Percentiles rank a stretch among this genome's conserved stretches.
Conservation (phyloP, 495 filamentous ascomycete species). For the Cercophora scortea region DNA sequence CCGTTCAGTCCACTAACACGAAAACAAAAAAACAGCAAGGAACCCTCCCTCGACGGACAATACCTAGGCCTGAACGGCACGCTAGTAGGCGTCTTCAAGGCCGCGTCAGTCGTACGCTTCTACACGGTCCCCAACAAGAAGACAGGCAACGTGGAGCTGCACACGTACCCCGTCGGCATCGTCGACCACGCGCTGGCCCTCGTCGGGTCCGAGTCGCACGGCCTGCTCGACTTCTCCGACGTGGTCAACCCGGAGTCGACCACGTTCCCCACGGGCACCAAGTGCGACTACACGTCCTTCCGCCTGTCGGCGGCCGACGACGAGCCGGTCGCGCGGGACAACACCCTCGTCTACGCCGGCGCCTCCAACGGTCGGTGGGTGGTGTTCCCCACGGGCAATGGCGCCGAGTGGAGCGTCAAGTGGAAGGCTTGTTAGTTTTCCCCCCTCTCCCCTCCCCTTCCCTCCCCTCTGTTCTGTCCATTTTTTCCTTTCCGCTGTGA, state of each 20-base stretch:
- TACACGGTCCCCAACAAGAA: background rate
- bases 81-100: background rate
- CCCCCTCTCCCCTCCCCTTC: no score
- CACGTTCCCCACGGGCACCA: slow-evolving; percentile 18
- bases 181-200: slow-evolving; percentile 28
- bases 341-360: slow-evolving; percentile 15
- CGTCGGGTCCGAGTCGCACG: slow-evolving; percentile 19
- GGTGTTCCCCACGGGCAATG: slow-evolving; percentile 19
- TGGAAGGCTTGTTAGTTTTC: slow-evolving; percentile 28
- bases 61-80: slow-evolving; percentile 3
- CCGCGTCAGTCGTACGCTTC: background rate
- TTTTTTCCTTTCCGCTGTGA: background rate
- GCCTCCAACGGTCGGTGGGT: slow-evolving; percentile 22
- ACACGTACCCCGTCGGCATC: slow-evolving; percentile 23
- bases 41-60: background rate
- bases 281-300: slow-evolving; percentile 28
- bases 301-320: slow-evolving; percentile 5
- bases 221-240: slow-evolving; percentile 21
- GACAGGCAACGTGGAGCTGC: slow-evolving; percentile 22
- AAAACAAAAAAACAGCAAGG: background rate
- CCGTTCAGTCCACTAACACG: background rate
- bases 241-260: slow-evolving; percentile 25
- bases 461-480: background rate
- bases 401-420: slow-evolving; percentile 25
- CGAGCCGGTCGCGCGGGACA: background rate